Evolutionary conservation across 768 basidiomycete species (phyloP), one percentile per base, ranked within the genome.

Genomic region (Rhizopogon vinicolor): DNA sequence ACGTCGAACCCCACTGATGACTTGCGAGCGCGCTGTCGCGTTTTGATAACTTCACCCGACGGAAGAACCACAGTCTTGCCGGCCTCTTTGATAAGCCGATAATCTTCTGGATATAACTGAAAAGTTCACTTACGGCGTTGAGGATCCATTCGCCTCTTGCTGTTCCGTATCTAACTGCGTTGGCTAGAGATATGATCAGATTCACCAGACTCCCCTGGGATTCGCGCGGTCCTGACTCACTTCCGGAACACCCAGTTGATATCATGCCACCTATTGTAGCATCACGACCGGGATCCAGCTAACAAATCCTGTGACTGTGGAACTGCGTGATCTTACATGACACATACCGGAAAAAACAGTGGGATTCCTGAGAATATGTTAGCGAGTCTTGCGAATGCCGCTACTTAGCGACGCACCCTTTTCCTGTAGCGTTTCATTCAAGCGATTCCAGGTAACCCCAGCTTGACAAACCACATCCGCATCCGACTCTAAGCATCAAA

Each of bases 141-240:
- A 91, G 72, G 63, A 90, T 87, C 89, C 89, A 91, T 71, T 93
- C 90, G 0, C 79, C 85, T 65, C 84, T 86, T 3, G 90, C 90
- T 19, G 90, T 91, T 43, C 89, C 91, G 69, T 91, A 93, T 57
- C 86, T 74, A 10, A 88, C 87, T 25, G 86, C 85, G 63, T 87
- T 88, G 22, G 86, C 85, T 87, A 41, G 22, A 56, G 29, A 18
- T 14, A 29, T 28, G 31, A 58, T 28, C 43, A 22, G 37, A 3
- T 28, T 19, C n/a, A 18, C 40, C 5, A 35, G 35, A 35, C 22
- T 40, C 9, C 48, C 3, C 22, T 10, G 7, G 14, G 55, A 43
- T 37, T 37, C 22, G 18, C n/a, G 7, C 13, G 31, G 42, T 18
- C 10, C 3, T 18, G 62, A 76, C 79, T 77, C 70, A 78, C 89